phyloP scores from a whole-genome alignment of 768 basidiomycete species.

The Gyrodon lividus region DNA sequence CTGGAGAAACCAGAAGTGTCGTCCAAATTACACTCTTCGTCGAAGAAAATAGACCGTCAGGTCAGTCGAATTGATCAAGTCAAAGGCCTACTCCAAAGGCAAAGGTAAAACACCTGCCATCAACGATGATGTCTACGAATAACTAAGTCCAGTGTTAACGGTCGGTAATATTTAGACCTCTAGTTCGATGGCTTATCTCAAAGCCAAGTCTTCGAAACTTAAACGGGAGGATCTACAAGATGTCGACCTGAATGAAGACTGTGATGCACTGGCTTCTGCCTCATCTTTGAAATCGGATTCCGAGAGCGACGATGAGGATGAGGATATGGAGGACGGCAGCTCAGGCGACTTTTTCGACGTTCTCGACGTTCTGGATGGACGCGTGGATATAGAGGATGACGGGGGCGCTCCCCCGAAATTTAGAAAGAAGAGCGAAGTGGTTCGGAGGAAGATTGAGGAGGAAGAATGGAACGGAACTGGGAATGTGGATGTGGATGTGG shows the following conservation, averaged over 20 bases:
- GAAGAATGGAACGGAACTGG: slow-evolving; percentile 23
- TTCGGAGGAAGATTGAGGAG: slow-evolving; percentile 54
- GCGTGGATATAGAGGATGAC: slow-evolving; percentile 38
- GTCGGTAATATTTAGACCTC: slow-evolving; percentile 11
- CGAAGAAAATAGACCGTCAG: slow-evolving; percentile 42
- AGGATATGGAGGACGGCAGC: slow-evolving; percentile 47
- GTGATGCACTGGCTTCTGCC: slow-evolving; percentile 28
- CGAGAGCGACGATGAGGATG: slow-evolving; percentile 35
- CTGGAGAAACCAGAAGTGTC: slow-evolving; percentile 9
- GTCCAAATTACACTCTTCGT: neutral
- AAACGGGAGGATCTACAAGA: slow-evolving; percentile 42
- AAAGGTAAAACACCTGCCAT: slow-evolving; percentile 29
- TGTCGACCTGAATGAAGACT: slow-evolving; percentile 66
- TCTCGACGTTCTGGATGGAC: slow-evolving; percentile 65
- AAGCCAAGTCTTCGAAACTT: slow-evolving; percentile 23
- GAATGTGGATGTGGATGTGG: slow-evolving; percentile 9
- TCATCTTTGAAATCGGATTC: slow-evolving; percentile 17
- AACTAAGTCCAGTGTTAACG: slow-evolving; percentile 17
- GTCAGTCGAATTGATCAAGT: slow-evolving; percentile 52
- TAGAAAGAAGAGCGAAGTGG: slow-evolving; percentile 1
- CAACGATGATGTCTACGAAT: slow-evolving; percentile 69
- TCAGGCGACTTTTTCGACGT: slow-evolving; percentile 61
- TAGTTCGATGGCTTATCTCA: slow-evolving; percentile 20
- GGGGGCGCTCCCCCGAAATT: slow-evolving; percentile 11
- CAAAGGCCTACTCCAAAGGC: slow-evolving; percentile 34